Evolutionary conservation across 2,329 filamentous ascomycete genomes (phyloP).

Genomic region (Didymosphaeria variabile): DNA sequence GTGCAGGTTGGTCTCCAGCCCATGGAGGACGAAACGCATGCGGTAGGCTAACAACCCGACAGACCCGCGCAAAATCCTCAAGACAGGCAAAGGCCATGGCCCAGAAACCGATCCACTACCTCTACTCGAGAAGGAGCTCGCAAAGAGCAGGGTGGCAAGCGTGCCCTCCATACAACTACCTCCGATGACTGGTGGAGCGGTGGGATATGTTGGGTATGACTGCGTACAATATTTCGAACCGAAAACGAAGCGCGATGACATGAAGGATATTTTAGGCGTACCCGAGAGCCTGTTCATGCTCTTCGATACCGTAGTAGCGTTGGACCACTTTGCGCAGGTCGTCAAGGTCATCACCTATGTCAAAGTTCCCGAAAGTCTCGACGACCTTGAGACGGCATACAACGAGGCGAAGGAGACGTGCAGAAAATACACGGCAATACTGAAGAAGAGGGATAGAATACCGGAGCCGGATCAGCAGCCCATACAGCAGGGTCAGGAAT

Average conservation of each 20-base stretch:
- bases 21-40: background rate
- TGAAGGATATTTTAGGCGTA: conserved; percentile 87
- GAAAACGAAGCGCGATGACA: conserved; percentile 84
- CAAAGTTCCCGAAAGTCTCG: conserved; percentile 64
- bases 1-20: conserved; percentile 68
- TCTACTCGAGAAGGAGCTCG: conserved; percentile 80
- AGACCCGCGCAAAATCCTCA: conserved; percentile 79
- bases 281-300: conserved; percentile 98
- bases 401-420: conserved; percentile 71
- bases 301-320: conserved; percentile 91
- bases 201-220: conserved; percentile 97
- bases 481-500: conserved; percentile 77
- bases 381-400: conserved; percentile 74
- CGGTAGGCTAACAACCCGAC: conserved; percentile 20
- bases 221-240: conserved; percentile 98
- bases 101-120: conserved; percentile 85
- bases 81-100: conserved; percentile 88
- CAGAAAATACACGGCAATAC: conserved; percentile 71
- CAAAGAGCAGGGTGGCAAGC: conserved; percentile 79
- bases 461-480: conserved; percentile 80
- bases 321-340: conserved; percentile 93
- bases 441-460: conserved; percentile 75
- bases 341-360: conserved; percentile 95
- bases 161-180: conserved; percentile 85
- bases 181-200: conserved; percentile 87